A percentile compares a stretch with the other conserved stretches of the same genome.
phyloP scores from a whole-genome alignment of 495 filamentous ascomycete genomes.

The Aspergillus sclerotiicarbonarius region DNA sequence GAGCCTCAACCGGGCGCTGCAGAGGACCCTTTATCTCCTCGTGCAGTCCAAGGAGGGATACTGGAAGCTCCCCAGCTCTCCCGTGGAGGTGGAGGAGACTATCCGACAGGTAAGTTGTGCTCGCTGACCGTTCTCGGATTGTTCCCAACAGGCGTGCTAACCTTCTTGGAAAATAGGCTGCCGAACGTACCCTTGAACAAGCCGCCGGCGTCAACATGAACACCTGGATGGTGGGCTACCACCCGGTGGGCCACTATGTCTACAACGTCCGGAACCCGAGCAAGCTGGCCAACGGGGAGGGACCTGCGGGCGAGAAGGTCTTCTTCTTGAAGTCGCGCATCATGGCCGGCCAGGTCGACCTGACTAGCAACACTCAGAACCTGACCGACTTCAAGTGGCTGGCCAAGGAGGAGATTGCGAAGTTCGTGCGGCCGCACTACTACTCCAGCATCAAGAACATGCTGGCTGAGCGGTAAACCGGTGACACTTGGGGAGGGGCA shows the following conservation, averaged over 20 bases:
- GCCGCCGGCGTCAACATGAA: slow-evolving; percentile 94
- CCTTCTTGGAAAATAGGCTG: slow-evolving; percentile 56
- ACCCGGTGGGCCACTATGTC: slow-evolving; percentile 78
- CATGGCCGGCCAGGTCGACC: slow-evolving; percentile 90
- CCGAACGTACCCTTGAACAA: slow-evolving; percentile 70
- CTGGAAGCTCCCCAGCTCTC: slow-evolving; percentile 78
- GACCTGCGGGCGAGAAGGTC: slow-evolving; percentile 65
- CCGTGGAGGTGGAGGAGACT: slow-evolving; percentile 65
- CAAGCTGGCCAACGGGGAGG: slow-evolving; percentile 35
- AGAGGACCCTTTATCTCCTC: slow-evolving; percentile 80
- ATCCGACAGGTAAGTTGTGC: slow-evolving; percentile 69
- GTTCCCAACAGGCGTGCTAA: slow-evolving; percentile 4
- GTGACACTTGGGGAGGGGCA: background rate
- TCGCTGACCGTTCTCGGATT: background rate
- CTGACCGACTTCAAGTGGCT: slow-evolving; percentile 88
- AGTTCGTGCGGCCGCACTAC: slow-evolving; percentile 60
- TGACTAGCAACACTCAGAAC: slow-evolving; percentile 67
- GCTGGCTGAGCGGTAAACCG: slow-evolving; percentile 64
- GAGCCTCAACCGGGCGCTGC: slow-evolving; percentile 74
- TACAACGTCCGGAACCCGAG: slow-evolving; percentile 40
- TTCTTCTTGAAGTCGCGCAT: slow-evolving; percentile 97
- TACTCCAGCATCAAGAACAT: slow-evolving; percentile 75
- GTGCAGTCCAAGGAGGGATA: slow-evolving; percentile 63
- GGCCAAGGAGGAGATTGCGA: slow-evolving; percentile 78
- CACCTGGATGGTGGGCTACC: slow-evolving; percentile 93